A percentile compares a stretch with the other conserved stretches of the same genome.
These are phyloP conservation scores for Boletus rubescentipes DNA, from an alignment of 768 basidiomycete species.

Conservation along the genomic window DNA sequence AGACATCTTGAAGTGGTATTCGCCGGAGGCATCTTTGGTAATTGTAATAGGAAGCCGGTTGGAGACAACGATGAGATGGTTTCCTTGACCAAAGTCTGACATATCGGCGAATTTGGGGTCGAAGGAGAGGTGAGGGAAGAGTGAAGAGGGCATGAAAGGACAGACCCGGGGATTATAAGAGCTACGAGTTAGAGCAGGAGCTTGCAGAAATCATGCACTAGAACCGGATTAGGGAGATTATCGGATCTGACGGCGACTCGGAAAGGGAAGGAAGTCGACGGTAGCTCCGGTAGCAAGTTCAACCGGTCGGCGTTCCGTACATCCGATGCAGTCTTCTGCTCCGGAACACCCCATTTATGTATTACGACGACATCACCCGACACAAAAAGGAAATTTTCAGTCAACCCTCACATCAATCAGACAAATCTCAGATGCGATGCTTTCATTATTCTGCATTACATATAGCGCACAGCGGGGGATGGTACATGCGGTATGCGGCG, in stretches of 20 bases:
- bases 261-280: too few species aligned
- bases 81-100: constrained; percentile 44
- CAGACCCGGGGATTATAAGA: constrained; percentile 27
- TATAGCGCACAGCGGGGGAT: constrained; percentile 6
- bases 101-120: constrained; percentile 38
- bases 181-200: constrained; percentile 16
- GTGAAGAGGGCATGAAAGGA: constrained; percentile 25
- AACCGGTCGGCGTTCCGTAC: constrained; percentile 5
- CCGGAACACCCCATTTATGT: constrained; percentile 8
- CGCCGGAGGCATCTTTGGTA: constrained; percentile 85
- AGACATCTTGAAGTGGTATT: constrained; percentile 99
- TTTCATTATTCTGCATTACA: constrained; percentile 25
- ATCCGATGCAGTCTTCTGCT: not conserved
- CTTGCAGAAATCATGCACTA: constrained; percentile 21
- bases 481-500: constrained; percentile 16
- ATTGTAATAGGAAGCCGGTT: constrained; percentile 97
- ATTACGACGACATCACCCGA: not conserved
- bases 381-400: not conserved
- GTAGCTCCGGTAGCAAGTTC: too few species aligned
- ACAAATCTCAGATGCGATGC: constrained; percentile 8
- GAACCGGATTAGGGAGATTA: constrained; percentile 33
- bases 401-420: not conserved
- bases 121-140: constrained; percentile 24
- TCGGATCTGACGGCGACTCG: constrained; percentile 30
- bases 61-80: constrained; percentile 90